Evolutionary conservation across 2,329 filamentous ascomycete species (phyloP), one percentile per base, ranked within the genome.

Genomic region (Sporothrix mexicana): DNA sequence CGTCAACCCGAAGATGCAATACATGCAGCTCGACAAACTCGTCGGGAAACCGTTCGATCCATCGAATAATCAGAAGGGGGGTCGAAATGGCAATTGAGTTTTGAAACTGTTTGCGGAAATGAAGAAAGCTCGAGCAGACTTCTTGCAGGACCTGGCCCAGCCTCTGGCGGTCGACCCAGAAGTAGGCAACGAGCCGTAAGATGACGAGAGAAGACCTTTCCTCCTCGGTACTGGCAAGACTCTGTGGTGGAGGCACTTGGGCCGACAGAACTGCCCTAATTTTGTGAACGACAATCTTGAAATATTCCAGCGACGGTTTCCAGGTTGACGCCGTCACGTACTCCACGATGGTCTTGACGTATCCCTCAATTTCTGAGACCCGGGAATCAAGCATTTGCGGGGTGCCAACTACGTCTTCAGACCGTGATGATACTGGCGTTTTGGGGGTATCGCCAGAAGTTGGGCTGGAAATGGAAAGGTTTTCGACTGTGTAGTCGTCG

Each of bases 241-340:
- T 82, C 55, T 83, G 82, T 6, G 82, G 79, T 8, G 81, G 73
- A 12, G 79, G 79, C 25, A 80, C 79, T 69, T 85, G 85, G 0
- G 80, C 75, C 2, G 84, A 80, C 13, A 81, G 78, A 1, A 82
- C 80, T 25, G 83, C 84, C 43, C 88, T 84, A 71, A 88, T 84
- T 62, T 80, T 82, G 76, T 87, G 86, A 47, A 89, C 82, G 64
- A 86, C 82, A 75, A 80, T 83, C 73, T 86, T 85, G 72, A 91
- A 80, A 76, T 89, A 88, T 66, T 90, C 88, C 72, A 91, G 88
- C 2, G 88, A 85, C 53, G 84, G 80, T 43, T 83, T 76, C 90
- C 90, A 92, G 77, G 86, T 91, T 1, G 88, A 88, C 8, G 88
- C 90, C 15, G 88, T 91, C 73, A 90, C 80, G 76, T 88, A 92